Conservation (phyloP, 768 basidiomycete species). For the Peribolospora kevripleyi region DNA sequence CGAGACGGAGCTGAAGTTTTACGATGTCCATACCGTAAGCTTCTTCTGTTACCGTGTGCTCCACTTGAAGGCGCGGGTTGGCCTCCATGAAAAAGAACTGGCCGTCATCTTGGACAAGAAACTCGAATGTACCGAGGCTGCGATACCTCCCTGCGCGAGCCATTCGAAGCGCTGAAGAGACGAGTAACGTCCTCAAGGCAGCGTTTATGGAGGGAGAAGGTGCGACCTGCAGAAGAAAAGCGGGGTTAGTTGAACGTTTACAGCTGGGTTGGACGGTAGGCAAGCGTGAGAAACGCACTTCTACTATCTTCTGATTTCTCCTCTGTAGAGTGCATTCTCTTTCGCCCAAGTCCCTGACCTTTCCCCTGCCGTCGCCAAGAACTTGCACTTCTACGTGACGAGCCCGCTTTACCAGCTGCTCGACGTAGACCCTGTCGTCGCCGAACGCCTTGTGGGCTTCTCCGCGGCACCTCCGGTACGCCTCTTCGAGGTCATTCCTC, state of each 20-base stretch:
- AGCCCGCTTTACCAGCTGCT: conserved; percentile 22
- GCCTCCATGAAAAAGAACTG: conserved; percentile 44
- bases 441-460: conserved; percentile 19
- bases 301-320: conserved; percentile 47
- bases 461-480: conserved; percentile 16
- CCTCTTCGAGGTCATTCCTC: conserved; percentile 21
- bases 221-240: too few relatives aligned
- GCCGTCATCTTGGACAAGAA: conserved; percentile 7
- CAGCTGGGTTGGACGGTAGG: too few relatives aligned
- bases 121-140: too few relatives aligned
- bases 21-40: conserved; percentile 31
- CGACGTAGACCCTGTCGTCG: conserved; percentile 32
- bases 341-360: conserved; percentile 40
- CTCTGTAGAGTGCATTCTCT: conserved; percentile 41
- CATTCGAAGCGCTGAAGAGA: too few relatives aligned
- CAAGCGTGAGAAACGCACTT: conserved; percentile 18
- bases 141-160: too few relatives aligned
- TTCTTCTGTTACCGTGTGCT: conserved; percentile 39
- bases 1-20: conserved; percentile 17
- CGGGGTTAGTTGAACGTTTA: too few relatives aligned
- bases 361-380: conserved; percentile 35
- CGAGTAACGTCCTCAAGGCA: too few relatives aligned
- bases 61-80: conserved; percentile 44
- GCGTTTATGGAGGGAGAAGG: too few relatives aligned
- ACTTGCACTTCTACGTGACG: conserved; percentile 18